Conservation (phyloP, 345 rosid genomes). For the Gossypioides kirkii region DNA sequence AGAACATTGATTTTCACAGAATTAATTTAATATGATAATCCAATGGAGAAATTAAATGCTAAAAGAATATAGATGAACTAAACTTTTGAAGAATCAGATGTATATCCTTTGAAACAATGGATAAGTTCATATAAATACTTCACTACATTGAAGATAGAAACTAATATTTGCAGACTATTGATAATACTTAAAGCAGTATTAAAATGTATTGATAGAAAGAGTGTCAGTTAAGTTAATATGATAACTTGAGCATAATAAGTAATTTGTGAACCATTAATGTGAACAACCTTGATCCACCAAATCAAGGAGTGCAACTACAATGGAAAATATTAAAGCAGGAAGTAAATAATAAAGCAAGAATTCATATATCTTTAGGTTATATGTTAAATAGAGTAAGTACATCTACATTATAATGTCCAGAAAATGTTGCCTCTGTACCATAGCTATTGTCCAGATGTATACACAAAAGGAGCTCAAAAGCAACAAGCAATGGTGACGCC, state of each 20-base stretch:
- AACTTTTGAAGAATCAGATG: not conserved
- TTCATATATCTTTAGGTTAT: not conserved
- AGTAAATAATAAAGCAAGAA: not conserved
- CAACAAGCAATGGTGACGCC: slow-evolving; percentile 78
- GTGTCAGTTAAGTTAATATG: not conserved
- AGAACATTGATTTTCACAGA: slow-evolving; percentile 24
- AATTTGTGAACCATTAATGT: not conserved
- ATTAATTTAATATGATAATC: slow-evolving; percentile 12
- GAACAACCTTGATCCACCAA: not conserved
- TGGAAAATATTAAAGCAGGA: not conserved
- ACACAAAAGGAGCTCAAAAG: slow-evolving; percentile 81
- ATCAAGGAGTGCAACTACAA: not conserved
- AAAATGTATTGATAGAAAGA: not conserved
- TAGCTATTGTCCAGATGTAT: slow-evolving; percentile 58
- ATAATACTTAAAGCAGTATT: not conserved
- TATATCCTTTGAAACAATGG: not conserved
- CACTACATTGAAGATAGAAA: not conserved
- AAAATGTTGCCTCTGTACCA: slow-evolving; percentile 32
- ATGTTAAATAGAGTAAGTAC: not conserved
- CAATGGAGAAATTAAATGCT: not conserved
- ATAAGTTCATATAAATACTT: not conserved
- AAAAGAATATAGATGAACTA: not conserved
- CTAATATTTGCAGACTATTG: not conserved
- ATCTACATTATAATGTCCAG: slow-evolving; percentile 6
- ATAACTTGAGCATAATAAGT: not conserved